Conservation (phyloP, 176 grass and related monocot species). For the Carex cristatella region DNA sequence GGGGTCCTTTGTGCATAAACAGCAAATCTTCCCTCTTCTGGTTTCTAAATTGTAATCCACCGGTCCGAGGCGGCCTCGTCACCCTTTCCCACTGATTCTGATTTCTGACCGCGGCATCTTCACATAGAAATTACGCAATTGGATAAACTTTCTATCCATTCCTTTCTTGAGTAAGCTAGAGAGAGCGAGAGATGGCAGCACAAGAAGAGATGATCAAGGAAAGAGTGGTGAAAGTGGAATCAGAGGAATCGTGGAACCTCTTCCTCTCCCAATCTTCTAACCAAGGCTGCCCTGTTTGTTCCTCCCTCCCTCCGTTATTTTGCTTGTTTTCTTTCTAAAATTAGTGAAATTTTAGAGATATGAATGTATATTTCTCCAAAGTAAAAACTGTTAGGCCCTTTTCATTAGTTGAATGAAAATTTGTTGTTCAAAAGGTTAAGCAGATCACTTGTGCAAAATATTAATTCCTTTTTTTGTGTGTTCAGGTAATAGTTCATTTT, state of each 20-base stretch:
- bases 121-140: neutral
- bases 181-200: neutral
- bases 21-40: neutral
- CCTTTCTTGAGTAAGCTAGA: neutral
- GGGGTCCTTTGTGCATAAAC: neutral
- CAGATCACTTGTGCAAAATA: neutral
- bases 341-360: neutral
- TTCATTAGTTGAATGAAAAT: neutral
- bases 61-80: neutral
- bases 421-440: neutral
- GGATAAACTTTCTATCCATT: neutral
- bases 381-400: neutral
- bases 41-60: neutral
- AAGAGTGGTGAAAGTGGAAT: conserved; percentile 74
- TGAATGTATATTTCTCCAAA: neutral
- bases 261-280: conserved; percentile 58
- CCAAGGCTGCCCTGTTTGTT: conserved; percentile 55
- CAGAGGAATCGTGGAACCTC: conserved; percentile 58
- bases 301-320: conserved; percentile 6
- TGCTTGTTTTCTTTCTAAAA: conserved; percentile 4
- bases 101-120: neutral
- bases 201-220: conserved; percentile 33
- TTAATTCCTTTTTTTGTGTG: neutral
- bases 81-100: neutral
- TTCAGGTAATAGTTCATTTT: conserved; percentile 79